phyloP scores from a whole-genome alignment of 805 yeast species.

The Cyberlindnera galapagoensis region DNA sequence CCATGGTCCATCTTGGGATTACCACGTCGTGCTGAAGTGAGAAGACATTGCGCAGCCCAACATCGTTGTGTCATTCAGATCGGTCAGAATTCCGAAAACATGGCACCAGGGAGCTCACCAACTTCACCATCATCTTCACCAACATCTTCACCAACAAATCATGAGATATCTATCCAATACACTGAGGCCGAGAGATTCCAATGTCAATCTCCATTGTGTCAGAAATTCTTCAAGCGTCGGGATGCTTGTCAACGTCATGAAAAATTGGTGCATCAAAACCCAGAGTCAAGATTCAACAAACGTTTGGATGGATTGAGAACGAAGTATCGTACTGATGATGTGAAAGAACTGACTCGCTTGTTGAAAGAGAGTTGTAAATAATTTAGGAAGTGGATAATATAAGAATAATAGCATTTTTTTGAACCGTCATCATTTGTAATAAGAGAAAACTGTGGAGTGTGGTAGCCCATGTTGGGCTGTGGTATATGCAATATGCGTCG shows the following conservation, averaged over 20 bases:
- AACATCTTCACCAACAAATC: no score
- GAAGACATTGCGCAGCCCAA: slow-evolving; percentile 44
- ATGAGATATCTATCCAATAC: not conserved
- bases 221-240: slow-evolving; percentile 41
- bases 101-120: not conserved
- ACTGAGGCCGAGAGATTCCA: slow-evolving; percentile 6
- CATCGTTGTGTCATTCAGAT: slow-evolving; percentile 23
- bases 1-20: slow-evolving; percentile 45
- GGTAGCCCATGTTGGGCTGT: no score
- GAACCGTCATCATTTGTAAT: no score
- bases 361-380: no score
- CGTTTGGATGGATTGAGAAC: slow-evolving; percentile 14
- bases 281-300: slow-evolving; percentile 34
- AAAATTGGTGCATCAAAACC: slow-evolving; percentile 41
- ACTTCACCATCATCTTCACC: not conserved
- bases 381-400: no score
- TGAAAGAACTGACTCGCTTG: slow-evolving; percentile 3
- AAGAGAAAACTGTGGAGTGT: no score
- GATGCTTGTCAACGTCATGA: slow-evolving; percentile 51
- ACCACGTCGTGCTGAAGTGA: slow-evolving; percentile 41
- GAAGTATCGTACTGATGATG: slow-evolving; percentile 6
- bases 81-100: not conserved
- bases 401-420: no score
- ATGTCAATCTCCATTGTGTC: slow-evolving; percentile 34
- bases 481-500: no score